Base-by-base conservation (phyloP, 768 basidiomycete genomes). In the Clitopilus passeckerianus region DNA sequence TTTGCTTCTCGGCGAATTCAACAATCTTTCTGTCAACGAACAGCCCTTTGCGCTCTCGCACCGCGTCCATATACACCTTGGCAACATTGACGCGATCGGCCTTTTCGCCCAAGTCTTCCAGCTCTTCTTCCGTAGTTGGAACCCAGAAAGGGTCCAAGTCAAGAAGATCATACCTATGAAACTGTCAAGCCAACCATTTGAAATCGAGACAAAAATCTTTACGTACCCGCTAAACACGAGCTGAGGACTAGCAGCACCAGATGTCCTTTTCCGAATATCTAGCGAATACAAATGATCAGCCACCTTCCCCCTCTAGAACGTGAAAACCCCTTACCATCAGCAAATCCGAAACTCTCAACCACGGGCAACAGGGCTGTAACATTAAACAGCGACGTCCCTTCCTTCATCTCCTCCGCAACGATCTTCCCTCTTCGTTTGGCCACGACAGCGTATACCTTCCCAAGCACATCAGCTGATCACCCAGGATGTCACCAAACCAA, bases 61-160 rank as follows among this genome's bases (percentile, higher is more conserved):
- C 96, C 0, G 73, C 79, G 64, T 98, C 95, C 86, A 97, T 89
- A 65, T 98, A 98, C 16, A 76, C 82, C 67, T 94, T 94, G 0
- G 96, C 97, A n/a, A 98, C 76, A 72, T 99, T 99, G 10, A 85
- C 82, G 56, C 92, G 79, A 69, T 98, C 97, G 0, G 96, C 88
- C 71, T 98, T 98, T 71, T 96, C 94, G 52, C 97, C 97, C 9
- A 99, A 77, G 70, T 98, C 96, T 70, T 98, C 96, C 41, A 98
- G 77, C 64, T 98, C 96, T 68, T 97, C 95, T 66, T 95, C 92
- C 0, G 96, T 98, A 16, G 93, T 95, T 0, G 95, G 95, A 2
- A 97, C 94, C 95, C 95, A 98, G 76, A 95, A 98, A 6, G 95
- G 95, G 76, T 98, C 93, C 65, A 88, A 85, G 71, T 96, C 93